These are phyloP conservation scores for Termitomyces eurrhizus DNA, from an alignment of 768 basidiomycete genomes.

Conservation along the genomic window DNA sequence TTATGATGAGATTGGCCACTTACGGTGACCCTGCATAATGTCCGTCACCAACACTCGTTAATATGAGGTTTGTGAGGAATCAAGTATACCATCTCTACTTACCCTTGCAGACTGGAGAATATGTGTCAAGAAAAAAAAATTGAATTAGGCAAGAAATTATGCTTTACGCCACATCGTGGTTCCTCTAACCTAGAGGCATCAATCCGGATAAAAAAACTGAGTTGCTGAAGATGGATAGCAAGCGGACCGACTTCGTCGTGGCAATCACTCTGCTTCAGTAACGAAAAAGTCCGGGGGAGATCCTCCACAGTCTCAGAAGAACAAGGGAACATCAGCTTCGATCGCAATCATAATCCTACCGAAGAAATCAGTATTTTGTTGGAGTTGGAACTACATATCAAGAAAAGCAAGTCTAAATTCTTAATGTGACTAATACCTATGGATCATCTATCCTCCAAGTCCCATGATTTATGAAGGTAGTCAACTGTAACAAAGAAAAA, in stretches of 20 bases:
- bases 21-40: too few relatives aligned
- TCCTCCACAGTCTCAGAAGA: too few relatives aligned
- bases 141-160: neutral
- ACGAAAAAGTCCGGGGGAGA: too few relatives aligned
- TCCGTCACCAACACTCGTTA: too few relatives aligned
- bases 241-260: neutral
- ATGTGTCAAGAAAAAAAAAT: neutral
- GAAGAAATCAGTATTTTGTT: conserved; percentile 6
- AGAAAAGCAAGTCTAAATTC: too few relatives aligned
- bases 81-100: neutral
- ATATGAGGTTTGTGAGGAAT: too few relatives aligned
- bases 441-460: too few relatives aligned
- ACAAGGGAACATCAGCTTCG: conserved; percentile 1
- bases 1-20: too few relatives aligned
- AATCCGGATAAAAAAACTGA: neutral
- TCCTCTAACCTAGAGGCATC: neutral
- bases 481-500: too few relatives aligned
- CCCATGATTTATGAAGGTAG: too few relatives aligned
- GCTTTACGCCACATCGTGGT: neutral
- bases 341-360: conserved; percentile 15
- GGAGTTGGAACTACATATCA: too few relatives aligned
- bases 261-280: neutral
- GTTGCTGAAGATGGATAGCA: neutral
- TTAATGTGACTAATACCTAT: too few relatives aligned
- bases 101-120: neutral